Percentiles rank a stretch among this genome's conserved stretches.
phyloP scores from a whole-genome alignment of 2,329 filamentous ascomycete genomes.

The Trichophyton simii region DNA sequence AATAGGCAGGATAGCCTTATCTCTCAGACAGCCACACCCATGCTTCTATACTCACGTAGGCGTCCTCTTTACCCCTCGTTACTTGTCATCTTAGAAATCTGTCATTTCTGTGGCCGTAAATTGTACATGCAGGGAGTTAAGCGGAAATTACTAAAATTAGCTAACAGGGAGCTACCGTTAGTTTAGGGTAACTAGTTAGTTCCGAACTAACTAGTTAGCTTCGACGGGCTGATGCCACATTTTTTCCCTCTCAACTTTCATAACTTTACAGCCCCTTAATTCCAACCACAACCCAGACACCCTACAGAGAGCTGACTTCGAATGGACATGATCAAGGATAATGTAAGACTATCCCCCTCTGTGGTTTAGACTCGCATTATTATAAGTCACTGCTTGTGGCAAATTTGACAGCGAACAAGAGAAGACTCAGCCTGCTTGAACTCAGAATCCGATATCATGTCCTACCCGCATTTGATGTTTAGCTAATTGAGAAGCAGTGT shows the following conservation, averaged over 20 bases:
- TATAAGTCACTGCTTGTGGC: background rate
- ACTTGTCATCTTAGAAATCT: no score
- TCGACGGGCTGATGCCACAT: background rate
- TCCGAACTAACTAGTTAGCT: background rate
- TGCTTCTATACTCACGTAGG: no score
- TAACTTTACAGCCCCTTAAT: background rate
- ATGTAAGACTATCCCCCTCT: background rate
- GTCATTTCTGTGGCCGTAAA: background rate
- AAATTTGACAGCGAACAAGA: background rate
- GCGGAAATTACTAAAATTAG: background rate
- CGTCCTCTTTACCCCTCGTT: no score
- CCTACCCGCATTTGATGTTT: background rate
- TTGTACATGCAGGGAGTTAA: background rate
- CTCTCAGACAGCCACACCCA: no score
- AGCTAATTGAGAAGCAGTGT: background rate
- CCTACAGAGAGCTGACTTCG: background rate
- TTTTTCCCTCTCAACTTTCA: background rate
- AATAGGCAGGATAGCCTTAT: no score
- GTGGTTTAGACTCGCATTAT: background rate
- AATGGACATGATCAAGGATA: background rate
- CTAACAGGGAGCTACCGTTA: background rate
- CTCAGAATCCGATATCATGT: background rate
- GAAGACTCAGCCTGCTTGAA: background rate
- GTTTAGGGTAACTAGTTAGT: no score
- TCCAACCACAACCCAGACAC: background rate